These are phyloP conservation scores for Erucastrum elatum DNA, from an alignment of 345 rosid genomes.

Conservation along the genomic window DNA sequence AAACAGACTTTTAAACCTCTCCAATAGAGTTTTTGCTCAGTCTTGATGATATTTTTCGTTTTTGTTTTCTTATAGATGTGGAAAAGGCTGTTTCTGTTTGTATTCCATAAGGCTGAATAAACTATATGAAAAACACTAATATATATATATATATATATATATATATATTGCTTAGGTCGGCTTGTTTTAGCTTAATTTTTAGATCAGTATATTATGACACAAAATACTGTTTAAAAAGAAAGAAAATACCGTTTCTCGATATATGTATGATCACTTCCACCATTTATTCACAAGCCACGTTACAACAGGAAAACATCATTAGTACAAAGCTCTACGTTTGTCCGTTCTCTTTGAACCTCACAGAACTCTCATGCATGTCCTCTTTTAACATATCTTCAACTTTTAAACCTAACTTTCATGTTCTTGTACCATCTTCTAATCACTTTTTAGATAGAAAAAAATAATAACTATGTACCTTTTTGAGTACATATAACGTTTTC, in stretches of 20 bases:
- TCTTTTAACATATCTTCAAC: slow-evolving; percentile 4
- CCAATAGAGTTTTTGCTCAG: slow-evolving; percentile 9
- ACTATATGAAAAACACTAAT: neutral
- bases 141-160: neutral
- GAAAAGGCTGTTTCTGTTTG: slow-evolving; percentile 40
- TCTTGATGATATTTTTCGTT: slow-evolving; percentile 2
- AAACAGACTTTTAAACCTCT: slow-evolving; percentile 18
- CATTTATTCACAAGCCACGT: slow-evolving; percentile 65
- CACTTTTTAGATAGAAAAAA: neutral
- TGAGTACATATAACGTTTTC: slow-evolving; percentile 12
- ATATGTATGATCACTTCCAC: slow-evolving; percentile 78
- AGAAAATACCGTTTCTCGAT: slow-evolving; percentile 56
- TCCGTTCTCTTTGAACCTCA: slow-evolving; percentile 37
- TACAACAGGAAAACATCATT: slow-evolving; percentile 80
- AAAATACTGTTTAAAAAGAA: slow-evolving; percentile 2
- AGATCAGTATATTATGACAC: neutral
- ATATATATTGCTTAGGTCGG: slow-evolving; percentile 1
- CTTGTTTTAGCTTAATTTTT: neutral
- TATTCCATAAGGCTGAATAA: slow-evolving; percentile 20
- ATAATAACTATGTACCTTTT: neutral
- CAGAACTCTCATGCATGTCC: slow-evolving; percentile 24
- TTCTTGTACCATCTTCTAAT: slow-evolving; percentile 14
- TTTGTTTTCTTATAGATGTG: slow-evolving; percentile 21
- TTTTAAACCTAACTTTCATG: slow-evolving; percentile 30
- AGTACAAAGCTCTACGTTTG: slow-evolving; percentile 56